These are phyloP conservation scores for Fusarium sp. DNA, from an alignment of 2,329 filamentous ascomycete genomes.

Conservation along the genomic window DNA sequence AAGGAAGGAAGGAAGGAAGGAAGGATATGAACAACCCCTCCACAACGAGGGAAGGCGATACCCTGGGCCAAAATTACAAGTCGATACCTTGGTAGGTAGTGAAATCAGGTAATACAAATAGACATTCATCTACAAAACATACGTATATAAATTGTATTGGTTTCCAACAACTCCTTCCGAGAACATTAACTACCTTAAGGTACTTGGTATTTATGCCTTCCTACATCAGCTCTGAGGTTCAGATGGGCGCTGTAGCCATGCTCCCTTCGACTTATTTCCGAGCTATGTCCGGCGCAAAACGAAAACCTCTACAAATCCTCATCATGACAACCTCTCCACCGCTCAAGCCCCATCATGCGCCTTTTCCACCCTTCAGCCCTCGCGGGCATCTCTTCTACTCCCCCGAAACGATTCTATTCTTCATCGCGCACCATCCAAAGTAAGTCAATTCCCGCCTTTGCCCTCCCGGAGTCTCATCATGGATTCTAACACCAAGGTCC, in stretches of 20 bases:
- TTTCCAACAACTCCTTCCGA: neutral
- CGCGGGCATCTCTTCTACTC: neutral
- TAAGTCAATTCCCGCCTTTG: neutral
- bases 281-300: slow-evolving; percentile 39
- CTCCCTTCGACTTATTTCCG: slow-evolving; percentile 15
- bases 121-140: neutral
- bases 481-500: slow-evolving; percentile 8
- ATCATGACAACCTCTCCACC: slow-evolving; percentile 23
- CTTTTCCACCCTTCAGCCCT: slow-evolving; percentile 1
- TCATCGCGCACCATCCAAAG: slow-evolving; percentile 44
- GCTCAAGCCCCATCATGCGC: slow-evolving; percentile 26
- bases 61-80: slow-evolving; percentile 31
- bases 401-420: slow-evolving; percentile 36
- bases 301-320: slow-evolving; percentile 18
- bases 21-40: slow-evolving; percentile 32
- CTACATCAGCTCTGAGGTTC: neutral
- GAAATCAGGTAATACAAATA: slow-evolving; percentile 25
- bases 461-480: neutral
- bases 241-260: neutral
- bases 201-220: neutral
- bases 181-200: neutral
- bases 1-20: slow-evolving; percentile 14
- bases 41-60: slow-evolving; percentile 42
- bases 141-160: neutral
- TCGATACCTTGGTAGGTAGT: slow-evolving; percentile 9